These are phyloP conservation scores for Silene latifolia DNA, from an alignment of 148 eudicot genomes.

Conservation along the genomic window DNA sequence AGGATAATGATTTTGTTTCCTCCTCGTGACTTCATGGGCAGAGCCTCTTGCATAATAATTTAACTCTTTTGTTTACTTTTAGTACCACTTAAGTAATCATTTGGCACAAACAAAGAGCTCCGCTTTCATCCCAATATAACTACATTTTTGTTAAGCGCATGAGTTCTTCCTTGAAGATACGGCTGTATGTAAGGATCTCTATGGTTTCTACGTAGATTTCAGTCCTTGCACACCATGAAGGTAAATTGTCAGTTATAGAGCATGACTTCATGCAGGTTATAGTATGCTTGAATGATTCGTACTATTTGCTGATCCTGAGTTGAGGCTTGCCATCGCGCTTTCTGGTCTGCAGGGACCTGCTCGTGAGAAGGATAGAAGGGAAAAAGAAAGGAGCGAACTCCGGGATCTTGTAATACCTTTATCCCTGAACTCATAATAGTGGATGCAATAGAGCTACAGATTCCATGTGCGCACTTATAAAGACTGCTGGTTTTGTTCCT, in stretches of 20 bases:
- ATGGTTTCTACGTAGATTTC: too few species aligned
- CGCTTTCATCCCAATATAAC: neutral
- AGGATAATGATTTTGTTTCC: neutral
- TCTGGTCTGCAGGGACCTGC: slow-evolving; percentile 99
- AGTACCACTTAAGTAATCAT: neutral
- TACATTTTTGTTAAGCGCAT: too few species aligned
- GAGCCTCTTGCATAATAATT: too few species aligned
- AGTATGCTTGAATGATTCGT: slow-evolving; percentile 71
- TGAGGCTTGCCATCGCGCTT: slow-evolving; percentile 79
- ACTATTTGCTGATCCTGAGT: slow-evolving; percentile 73
- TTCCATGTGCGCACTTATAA: slow-evolving; percentile 31
- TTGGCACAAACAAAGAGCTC: neutral
- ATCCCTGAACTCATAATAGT: slow-evolving; percentile 32
- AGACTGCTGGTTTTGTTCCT: slow-evolving; percentile 34
- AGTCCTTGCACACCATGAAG: slow-evolving; percentile 44
- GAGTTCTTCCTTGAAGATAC: too few species aligned
- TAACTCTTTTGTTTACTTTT: too few species aligned
- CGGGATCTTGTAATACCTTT: slow-evolving; percentile 86
- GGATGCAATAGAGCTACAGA: slow-evolving; percentile 27
- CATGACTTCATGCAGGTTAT: slow-evolving; percentile 75
- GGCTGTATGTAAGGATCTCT: too few species aligned
- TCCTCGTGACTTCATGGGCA: neutral
- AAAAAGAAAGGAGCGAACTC: slow-evolving; percentile 95
- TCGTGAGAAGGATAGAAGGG: slow-evolving; percentile 90
- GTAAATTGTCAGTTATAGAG: slow-evolving; percentile 56